Percentiles rank a stretch among this genome's conserved stretches.
Evolutionary conservation across 768 basidiomycete genomes (phyloP).

Genomic region (Suillus alpinus): DNA sequence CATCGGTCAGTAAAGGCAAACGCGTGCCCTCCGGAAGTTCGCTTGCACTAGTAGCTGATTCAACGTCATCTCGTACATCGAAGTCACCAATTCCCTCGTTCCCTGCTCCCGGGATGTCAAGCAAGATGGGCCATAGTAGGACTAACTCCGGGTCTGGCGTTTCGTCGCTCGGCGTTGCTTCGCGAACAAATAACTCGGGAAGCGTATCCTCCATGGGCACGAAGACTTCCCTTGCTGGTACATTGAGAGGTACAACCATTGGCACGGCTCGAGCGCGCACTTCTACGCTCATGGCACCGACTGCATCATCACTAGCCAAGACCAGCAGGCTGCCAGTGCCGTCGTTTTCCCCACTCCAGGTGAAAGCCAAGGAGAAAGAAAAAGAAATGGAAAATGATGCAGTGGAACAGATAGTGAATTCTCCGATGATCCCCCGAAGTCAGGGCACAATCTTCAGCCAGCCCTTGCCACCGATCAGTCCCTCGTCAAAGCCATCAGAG

Average conservation of each 20-base stretch:
- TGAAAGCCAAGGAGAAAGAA: constrained; percentile 7
- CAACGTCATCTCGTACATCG: constrained; percentile 14
- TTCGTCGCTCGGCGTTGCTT: constrained; percentile 40
- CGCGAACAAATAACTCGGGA: constrained; percentile 20
- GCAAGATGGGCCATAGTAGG: constrained; percentile 14
- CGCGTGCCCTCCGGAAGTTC: constrained; percentile 17
- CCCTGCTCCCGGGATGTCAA: constrained; percentile 13
- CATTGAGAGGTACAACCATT: constrained; percentile 7
- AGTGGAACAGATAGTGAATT: constrained; percentile 35
- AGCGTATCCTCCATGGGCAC: constrained; percentile 28
- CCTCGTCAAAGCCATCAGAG: constrained; percentile 23
- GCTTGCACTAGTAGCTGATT: constrained; percentile 12
- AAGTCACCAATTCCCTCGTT: constrained; percentile 22
- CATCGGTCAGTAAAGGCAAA: constrained; percentile 13
- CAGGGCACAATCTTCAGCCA: constrained; percentile 51
- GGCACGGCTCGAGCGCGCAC: constrained; percentile 24
- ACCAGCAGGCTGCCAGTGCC: constrained; percentile 28
- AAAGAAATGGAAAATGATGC: constrained; percentile 15
- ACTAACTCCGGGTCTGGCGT: constrained; percentile 21
- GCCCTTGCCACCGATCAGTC: constrained; percentile 30
- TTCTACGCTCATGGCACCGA: constrained; percentile 63
- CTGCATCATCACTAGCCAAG: constrained; percentile 75
- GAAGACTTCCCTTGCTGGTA: constrained; percentile 17
- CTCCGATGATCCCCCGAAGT: constrained; percentile 24
- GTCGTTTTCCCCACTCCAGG: constrained; percentile 12